Base-by-base conservation (phyloP, 2,329 filamentous ascomycete species). In the Epicoccum sorghinum region DNA sequence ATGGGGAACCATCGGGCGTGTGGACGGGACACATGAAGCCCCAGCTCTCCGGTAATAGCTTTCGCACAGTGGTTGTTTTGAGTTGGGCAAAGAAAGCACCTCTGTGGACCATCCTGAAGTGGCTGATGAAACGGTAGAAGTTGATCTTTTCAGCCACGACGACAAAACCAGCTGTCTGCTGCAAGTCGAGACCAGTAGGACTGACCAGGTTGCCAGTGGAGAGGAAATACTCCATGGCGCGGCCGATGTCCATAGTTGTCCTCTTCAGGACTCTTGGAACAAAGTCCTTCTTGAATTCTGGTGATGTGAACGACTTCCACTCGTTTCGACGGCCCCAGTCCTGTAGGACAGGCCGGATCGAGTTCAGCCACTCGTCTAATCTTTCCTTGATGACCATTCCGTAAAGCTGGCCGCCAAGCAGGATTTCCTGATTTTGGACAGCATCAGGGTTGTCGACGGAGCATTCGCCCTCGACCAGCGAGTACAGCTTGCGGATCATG, bases 71-170 rank as follows among this genome's bases (percentile, higher is more conserved):
- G 0, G 95, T 99, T 0, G 95, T 99, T 78, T 97, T 98, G 61
- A 99, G 79, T 73, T 98, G 91, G 3, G 95, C 95, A 75, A 99
- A 99, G 84, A 99, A 99, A 72, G 91, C 95, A 81, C 95, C 95
- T 86, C 95, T 87, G 79, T 99, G 95, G 53, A 99, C 91, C 92
- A 97, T 97, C 64, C 95, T 89, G 83, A 99, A 99, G 76, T 99
- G 95, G 75, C 91, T 95, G 79, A 99, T 96, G 79, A 98, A 99
- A 68, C 95, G 91, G 69, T 96, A 86, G 74, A 98, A 99, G 79
- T 99, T 99, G 73, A 99, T 93, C 82, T 98, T 98, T 74, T 99
- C 95, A 3, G 95, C 95, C 46, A 98, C 93, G 45, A 99, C 92
- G 0, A 91, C 96, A 75, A 96, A 99, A 59, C 95, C 95, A 10